Evolutionary conservation across 805 yeast species (phyloP), one percentile per base, ranked within the genome.

Genomic region (Candida saitoana): DNA sequence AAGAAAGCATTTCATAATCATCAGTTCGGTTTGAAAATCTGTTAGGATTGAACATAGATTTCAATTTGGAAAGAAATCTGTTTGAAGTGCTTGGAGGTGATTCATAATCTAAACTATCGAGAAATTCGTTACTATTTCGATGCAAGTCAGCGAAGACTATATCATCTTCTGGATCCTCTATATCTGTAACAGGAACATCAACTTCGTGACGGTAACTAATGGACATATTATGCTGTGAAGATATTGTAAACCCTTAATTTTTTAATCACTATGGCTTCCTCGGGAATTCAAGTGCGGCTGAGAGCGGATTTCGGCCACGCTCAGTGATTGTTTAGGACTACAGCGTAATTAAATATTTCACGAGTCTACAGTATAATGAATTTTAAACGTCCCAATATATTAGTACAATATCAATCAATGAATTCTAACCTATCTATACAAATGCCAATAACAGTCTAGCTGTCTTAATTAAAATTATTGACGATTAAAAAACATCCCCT

Each of bases 401-500:
- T 29, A 29, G 32, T 29, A 29, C 32, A 9, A 29, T 6, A 29
- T 29, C 32, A 29, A 29, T 29, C 32, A 29, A 29, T 29, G 32
- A 29, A 29, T 12, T 29, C 32, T 29, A 29, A 12, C 32, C 32
- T 29, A 29, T 29, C 32, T 29, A 29, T 29, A 29, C 32, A 29
- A 29, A 29, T 29, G 32, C 32, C 32, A 29, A 29, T 29, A 14
- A 29, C 32, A 29, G 32, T 6, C 32, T 32, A 32, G 35, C 20
- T 32, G 35, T 17, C 11, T 32, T 17, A 15, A 32, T 22, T n/a
- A 12, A 18, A 19, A 39, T 35, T 41, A 43, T 6, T 14, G 16
- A 29, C 16, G 30, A 18, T 59, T 69, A 71, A 49, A 58, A 73
- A 38, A 72, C 80, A 56, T 91, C 97, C 75, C 98, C 99, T 70